Percentiles rank a stretch among this genome's conserved stretches.
These are phyloP conservation scores for Striga asiatica DNA, from an alignment of 257 asterid genomes.

Conservation along the genomic window DNA sequence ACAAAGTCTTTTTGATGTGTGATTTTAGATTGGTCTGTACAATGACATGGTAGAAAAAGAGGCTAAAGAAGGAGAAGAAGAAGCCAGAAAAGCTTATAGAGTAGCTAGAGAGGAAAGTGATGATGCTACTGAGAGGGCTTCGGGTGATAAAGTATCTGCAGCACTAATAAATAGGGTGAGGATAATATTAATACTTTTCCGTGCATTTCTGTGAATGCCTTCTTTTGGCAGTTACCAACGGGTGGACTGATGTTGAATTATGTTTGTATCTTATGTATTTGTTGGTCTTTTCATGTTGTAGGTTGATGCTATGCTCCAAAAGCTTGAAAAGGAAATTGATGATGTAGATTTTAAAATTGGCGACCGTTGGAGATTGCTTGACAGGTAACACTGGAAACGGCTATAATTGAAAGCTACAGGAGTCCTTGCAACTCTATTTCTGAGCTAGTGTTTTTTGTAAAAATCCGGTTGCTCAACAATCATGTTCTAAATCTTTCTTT, in stretches of 20 bases:
- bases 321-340: conserved; percentile 94
- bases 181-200: conserved; percentile 9
- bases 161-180: conserved; percentile 88
- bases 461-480: neutral
- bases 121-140: conserved; percentile 41
- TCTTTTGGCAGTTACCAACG: neutral
- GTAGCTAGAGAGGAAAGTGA: conserved; percentile 84
- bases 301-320: conserved; percentile 98
- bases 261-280: conserved; percentile 8
- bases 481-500: conserved; percentile 6
- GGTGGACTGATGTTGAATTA: conserved; percentile 8
- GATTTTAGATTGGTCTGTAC: conserved; percentile 72
- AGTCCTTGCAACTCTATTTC: neutral
- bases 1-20: conserved; percentile 8
- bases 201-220: neutral
- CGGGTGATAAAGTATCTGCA: conserved; percentile 68
- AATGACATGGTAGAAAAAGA: conserved; percentile 84
- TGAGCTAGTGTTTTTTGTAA: neutral
- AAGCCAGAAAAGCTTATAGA: conserved; percentile 66
- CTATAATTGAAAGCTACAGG: neutral
- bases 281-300: conserved; percentile 24
- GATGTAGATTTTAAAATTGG: conserved; percentile 94
- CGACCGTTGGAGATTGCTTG: conserved; percentile 84
- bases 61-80: conserved; percentile 61
- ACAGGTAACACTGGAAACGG: conserved; percentile 45